These are phyloP conservation scores for Nicotiana tomentosiformis DNA, from an alignment of 257 asterid species.

Conservation along the genomic window DNA sequence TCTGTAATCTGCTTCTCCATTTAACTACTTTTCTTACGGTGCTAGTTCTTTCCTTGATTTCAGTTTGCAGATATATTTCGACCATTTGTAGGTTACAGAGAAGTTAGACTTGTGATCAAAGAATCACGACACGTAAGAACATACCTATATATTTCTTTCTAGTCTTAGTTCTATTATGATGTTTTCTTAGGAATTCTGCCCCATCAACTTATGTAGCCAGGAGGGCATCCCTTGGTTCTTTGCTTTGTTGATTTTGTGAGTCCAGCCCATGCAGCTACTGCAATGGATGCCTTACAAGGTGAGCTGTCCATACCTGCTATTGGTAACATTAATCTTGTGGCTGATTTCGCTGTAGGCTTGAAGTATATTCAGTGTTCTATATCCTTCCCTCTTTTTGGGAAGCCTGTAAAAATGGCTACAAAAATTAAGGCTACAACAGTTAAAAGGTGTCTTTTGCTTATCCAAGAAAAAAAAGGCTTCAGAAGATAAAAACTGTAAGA, in stretches of 20 bases:
- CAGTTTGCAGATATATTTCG: slow-evolving; percentile 66
- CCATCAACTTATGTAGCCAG: slow-evolving; percentile 42
- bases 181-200: not conserved
- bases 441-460: not conserved
- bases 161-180: not conserved
- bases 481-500: not conserved
- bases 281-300: slow-evolving; percentile 81
- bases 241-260: slow-evolving; percentile 79
- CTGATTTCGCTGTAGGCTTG: not conserved
- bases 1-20: slow-evolving; percentile 2
- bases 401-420: too few species aligned
- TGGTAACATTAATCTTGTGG: not conserved
- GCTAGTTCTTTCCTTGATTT: slow-evolving; percentile 43
- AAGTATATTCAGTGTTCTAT: not conserved
- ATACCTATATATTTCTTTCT: not conserved
- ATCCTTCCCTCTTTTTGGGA: not conserved
- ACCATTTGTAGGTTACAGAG: slow-evolving; percentile 80
- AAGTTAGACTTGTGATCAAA: slow-evolving; percentile 70
- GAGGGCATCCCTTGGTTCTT: slow-evolving; percentile 64
- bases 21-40: not conserved
- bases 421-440: not conserved
- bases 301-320: not conserved
- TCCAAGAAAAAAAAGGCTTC: not conserved
- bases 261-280: slow-evolving; percentile 84
- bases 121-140: slow-evolving; percentile 67